A percentile compares a stretch with the other conserved stretches of the same genome.
phyloP scores from a whole-genome alignment of 148 eudicot genomes.

The Diospyros lotus region DNA sequence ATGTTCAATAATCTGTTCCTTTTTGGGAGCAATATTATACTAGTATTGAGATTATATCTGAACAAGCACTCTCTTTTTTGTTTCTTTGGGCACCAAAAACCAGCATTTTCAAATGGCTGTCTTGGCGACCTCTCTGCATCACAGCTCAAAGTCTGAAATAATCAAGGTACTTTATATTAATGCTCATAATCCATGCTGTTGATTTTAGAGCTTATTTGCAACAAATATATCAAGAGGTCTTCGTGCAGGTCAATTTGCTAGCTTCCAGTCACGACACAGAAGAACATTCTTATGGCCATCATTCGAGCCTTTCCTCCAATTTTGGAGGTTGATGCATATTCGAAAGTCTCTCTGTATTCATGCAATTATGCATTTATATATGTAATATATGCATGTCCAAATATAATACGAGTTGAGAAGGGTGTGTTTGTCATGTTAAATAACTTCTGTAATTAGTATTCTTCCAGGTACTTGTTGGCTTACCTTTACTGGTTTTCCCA shows the following conservation, averaged over 20 bases:
- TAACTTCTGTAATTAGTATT: not conserved
- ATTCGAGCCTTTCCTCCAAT: slow-evolving; percentile 24
- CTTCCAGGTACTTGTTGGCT: not conserved
- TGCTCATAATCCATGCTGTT: not conserved
- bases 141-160: slow-evolving; percentile 66
- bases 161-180: slow-evolving; percentile 48
- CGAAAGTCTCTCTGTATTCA: not conserved
- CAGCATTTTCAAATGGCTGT: slow-evolving; percentile 79
- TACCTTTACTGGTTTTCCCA: not conserved
- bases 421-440: not conserved
- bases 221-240: slow-evolving; percentile 4
- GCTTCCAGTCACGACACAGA: slow-evolving; percentile 29
- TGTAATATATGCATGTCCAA: not conserved
- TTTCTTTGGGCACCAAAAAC: not conserved
- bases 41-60: not conserved
- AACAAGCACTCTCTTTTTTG: slow-evolving; percentile 4
- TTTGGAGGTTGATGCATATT: slow-evolving; percentile 33
- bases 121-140: slow-evolving; percentile 53
- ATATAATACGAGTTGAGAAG: not conserved
- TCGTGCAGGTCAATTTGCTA: slow-evolving; percentile 56
- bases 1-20: not conserved
- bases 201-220: not conserved
- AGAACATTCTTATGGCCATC: slow-evolving; percentile 23
- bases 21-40: not conserved
- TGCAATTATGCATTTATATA: not conserved